phyloP scores from a whole-genome alignment of 164 flowering plant species.

The Liriodendron chinense region DNA sequence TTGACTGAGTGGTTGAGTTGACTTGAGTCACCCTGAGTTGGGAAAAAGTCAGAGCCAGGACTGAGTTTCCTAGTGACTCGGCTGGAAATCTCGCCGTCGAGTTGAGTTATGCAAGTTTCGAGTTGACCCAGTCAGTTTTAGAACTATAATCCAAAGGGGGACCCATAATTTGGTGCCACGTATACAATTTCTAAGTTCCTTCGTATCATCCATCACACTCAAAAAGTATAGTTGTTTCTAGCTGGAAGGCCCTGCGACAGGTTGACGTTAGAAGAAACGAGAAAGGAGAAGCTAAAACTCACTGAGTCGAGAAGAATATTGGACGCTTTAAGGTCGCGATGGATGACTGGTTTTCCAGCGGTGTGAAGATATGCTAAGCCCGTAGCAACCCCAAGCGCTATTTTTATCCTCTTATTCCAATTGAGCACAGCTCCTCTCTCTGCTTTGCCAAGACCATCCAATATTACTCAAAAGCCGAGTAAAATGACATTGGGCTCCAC shows the following conservation, averaged over 20 bases:
- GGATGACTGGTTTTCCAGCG: slow-evolving; percentile 25
- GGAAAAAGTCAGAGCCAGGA: no score
- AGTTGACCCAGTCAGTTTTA: no score
- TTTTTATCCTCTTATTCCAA: slow-evolving; percentile 33
- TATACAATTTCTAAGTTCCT: no score
- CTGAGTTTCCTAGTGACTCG: no score
- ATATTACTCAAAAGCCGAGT: not conserved
- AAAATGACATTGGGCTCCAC: not conserved
- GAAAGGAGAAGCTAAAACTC: slow-evolving; percentile 4
- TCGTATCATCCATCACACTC: not conserved
- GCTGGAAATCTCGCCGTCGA: no score
- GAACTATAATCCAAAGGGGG: no score
- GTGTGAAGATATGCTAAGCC: slow-evolving; percentile 33
- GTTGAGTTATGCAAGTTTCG: no score
- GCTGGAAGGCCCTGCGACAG: no score
- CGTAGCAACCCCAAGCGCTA: slow-evolving; percentile 30
- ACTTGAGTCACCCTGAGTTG: no score
- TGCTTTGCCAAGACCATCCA: slow-evolving; percentile 9
- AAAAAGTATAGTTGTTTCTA: not conserved
- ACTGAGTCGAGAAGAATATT: slow-evolving; percentile 32
- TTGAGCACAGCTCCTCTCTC: slow-evolving; percentile 13
- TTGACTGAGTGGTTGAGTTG: no score
- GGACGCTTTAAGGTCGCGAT: slow-evolving; percentile 34
- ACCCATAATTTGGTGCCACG: no score
- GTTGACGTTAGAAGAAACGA: not conserved